Base-by-base conservation (phyloP, 345 rosid species). In the Melastoma malabathricum region DNA sequence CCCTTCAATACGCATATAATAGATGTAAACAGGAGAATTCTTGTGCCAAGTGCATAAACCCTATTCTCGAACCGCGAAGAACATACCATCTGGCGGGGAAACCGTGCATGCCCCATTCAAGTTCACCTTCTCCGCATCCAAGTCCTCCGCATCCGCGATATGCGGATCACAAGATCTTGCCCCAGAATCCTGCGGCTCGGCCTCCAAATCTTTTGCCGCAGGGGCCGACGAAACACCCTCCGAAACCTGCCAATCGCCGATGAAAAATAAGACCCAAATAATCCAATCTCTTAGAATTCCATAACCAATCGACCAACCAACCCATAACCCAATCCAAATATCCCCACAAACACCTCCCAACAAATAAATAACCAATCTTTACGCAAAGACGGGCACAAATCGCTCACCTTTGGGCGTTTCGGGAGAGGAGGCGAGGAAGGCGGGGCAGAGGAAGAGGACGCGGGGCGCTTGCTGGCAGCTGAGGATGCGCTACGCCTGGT, bases 401-500 rank as follows among this genome's bases (percentile, higher is more conserved):
- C 43, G n/a, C 34, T 18, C 23, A 63, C 99, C 84, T 83, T 93
- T 64, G 94, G 73, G 67, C 99, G 79, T 69, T 87, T 92, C 47
- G 56, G 58, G 6, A 43, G 54, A 34, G 59, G 23, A 22, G 78
- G 60, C 0, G 82, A 56, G 15, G 83, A 72, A 9, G 81, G 74
- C 15, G 84, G 69, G 3, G 84, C 54, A 1, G 63, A 70, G n/a
- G 86, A 64, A 29, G 86, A 71, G 39, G 82, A 47, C 55, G 71
- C 78, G 15, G 81, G 57, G 14, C 95, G 90, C 70, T 87, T 93
- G 51, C 79, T 93, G 51, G 83, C 69, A 51, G 96, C 75, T 51
- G 83, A 67, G 56, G 95, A 76, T 41, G 93, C 77, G 23, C 93
- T 75, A 75, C 95, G 81, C 51, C 98, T 75, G 39, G 99, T 92